phyloP scores from a whole-genome alignment of 2,329 filamentous ascomycete species.

The Rutstroemia sydowiana region DNA sequence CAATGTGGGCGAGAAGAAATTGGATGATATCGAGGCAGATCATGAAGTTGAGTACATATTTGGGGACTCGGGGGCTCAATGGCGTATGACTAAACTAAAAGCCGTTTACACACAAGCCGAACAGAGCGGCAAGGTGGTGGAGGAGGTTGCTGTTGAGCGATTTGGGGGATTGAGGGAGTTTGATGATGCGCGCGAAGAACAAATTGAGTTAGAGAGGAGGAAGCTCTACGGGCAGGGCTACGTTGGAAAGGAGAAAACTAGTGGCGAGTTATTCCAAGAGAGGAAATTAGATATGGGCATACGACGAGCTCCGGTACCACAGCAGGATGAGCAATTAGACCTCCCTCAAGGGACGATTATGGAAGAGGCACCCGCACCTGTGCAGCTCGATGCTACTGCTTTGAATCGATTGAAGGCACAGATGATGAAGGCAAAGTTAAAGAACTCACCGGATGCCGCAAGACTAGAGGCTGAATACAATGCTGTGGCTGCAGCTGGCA shows the following conservation, averaged over 20 bases:
- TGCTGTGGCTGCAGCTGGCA: conserved; percentile 54
- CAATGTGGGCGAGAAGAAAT: conserved; percentile 43
- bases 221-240: conserved; percentile 80
- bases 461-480: conserved; percentile 81
- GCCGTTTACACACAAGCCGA: conserved; percentile 75
- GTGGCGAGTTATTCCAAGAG: conserved; percentile 77
- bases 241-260: conserved; percentile 76
- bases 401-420: conserved; percentile 88
- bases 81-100: conserved; percentile 94
- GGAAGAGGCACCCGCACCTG: conserved; percentile 43
- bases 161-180: conserved; percentile 79
- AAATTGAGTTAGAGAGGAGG: conserved; percentile 79
- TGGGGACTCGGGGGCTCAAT: conserved; percentile 82
- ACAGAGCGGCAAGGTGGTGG: conserved; percentile 62
- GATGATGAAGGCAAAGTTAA: conserved; percentile 92
- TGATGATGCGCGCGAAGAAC: conserved; percentile 88
- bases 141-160: conserved; percentile 75
- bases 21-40: conserved; percentile 46
- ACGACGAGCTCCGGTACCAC: conserved; percentile 32
- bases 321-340: conserved; percentile 30
- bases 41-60: conserved; percentile 73
- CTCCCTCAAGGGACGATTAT: conserved; percentile 50
- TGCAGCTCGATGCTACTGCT: conserved; percentile 63
- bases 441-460: conserved; percentile 64
- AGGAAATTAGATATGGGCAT: conserved; percentile 55